Conservation (phyloP, 495 filamentous ascomycete species). For the Penicillium malachiteum region DNA sequence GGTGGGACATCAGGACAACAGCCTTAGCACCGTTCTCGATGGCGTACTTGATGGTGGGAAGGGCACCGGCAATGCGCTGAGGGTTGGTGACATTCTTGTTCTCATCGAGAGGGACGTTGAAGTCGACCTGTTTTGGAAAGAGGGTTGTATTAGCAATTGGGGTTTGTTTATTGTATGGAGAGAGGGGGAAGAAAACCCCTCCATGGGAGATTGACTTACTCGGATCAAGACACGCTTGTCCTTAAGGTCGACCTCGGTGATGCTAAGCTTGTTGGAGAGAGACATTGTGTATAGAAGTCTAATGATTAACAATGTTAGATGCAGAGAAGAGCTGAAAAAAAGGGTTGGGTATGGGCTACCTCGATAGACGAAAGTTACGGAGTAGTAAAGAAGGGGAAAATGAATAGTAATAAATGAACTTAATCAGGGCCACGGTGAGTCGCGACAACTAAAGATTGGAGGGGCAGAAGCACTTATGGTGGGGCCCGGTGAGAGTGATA, state of each 20-base stretch:
- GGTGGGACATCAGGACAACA: slow-evolving; percentile 97
- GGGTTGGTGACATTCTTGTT: slow-evolving; percentile 94
- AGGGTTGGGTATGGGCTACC: slow-evolving; percentile 7
- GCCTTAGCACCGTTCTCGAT: slow-evolving; percentile 91
- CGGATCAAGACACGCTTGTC: slow-evolving; percentile 97
- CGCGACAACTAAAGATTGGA: slow-evolving; percentile 26
- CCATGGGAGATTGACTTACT: slow-evolving; percentile 52
- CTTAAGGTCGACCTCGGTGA: slow-evolving; percentile 94
- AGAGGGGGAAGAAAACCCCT: neutral
- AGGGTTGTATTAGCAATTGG: slow-evolving; percentile 17
- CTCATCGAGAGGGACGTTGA: slow-evolving; percentile 95
- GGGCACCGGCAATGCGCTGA: slow-evolving; percentile 95
- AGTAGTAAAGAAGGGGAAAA: slow-evolving; percentile 10
- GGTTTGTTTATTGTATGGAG: neutral
- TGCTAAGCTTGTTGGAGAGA: slow-evolving; percentile 96
- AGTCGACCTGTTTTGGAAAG: slow-evolving; percentile 73
- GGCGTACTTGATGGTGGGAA: slow-evolving; percentile 98
- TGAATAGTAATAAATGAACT: slow-evolving; percentile 8
- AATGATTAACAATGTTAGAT: neutral
- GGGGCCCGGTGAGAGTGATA: slow-evolving; percentile 26
- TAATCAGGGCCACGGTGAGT: slow-evolving; percentile 34
- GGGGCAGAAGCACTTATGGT: slow-evolving; percentile 24
- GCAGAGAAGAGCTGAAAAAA: neutral
- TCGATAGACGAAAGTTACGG: slow-evolving; percentile 7
- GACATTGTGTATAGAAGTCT: slow-evolving; percentile 66